A percentile compares a stretch with the other conserved stretches of the same genome.
Conservation (phyloP, 805 yeast species). For the Nakazawaea ernobii region DNA sequence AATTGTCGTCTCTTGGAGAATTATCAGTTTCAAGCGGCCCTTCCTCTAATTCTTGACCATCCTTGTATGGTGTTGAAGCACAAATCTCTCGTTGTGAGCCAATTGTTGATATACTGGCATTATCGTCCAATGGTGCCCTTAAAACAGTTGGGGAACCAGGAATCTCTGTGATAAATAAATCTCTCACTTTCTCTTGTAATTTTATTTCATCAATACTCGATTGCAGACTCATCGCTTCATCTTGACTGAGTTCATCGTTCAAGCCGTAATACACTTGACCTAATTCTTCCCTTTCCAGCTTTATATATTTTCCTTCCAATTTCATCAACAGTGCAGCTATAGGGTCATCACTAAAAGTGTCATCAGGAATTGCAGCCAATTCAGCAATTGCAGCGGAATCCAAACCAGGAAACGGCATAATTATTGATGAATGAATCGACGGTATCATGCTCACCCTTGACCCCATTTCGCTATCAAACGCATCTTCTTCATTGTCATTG, state of each 20-base stretch:
- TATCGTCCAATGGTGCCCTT: too few species aligned
- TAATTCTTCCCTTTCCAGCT: constrained; percentile 7
- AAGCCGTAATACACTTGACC: constrained; percentile 18
- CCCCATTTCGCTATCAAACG: constrained; percentile 16
- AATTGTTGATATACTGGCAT: neutral
- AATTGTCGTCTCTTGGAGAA: constrained; percentile 9
- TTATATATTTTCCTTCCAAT: constrained; percentile 59
- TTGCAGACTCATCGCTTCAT: neutral
- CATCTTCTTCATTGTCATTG: constrained; percentile 23
- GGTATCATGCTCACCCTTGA: constrained; percentile 21
- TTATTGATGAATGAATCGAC: constrained; percentile 23
- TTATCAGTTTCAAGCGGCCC: too few species aligned
- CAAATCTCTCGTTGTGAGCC: constrained; percentile 9
- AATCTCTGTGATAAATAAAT: constrained; percentile 23
- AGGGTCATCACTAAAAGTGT: constrained; percentile 62
- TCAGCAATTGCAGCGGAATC: constrained; percentile 61
- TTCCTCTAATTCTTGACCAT: neutral
- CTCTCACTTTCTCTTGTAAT: constrained; percentile 27
- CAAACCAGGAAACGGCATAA: constrained; percentile 40
- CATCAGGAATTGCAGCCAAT: constrained; percentile 83
- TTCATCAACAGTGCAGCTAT: constrained; percentile 67
- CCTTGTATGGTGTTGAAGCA: constrained; percentile 22
- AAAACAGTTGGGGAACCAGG: constrained; percentile 4
- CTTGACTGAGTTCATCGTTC: constrained; percentile 20
- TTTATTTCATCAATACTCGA: constrained; percentile 22